Evolutionary conservation across 352 stramenopile genomes (phyloP), one percentile per base, ranked within the genome.

Genomic region (Phytophthora pini): DNA sequence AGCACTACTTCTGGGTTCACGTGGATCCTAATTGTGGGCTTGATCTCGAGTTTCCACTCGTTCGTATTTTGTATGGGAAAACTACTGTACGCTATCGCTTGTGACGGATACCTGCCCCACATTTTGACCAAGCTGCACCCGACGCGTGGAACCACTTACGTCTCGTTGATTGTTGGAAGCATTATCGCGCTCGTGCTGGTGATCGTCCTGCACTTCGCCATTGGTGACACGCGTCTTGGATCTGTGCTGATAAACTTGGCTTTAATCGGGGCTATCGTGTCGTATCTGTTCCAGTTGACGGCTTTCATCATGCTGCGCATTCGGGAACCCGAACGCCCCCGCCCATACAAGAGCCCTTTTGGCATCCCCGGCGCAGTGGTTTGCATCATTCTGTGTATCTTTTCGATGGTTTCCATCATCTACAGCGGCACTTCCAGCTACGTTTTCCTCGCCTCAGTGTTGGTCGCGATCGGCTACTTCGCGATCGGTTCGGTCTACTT

Each of bases 51-150:
- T 49, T 89, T 89, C 64, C 80, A 89, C 71, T 89, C 80, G 66
- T 89, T 89, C 72, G 82, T 89, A 24, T 89, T 82, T 58, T 89
- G 80, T 65, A 89, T 89, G 80, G 76, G 80, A 27, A 80, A 81
- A 32, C 52, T 89, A 49, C 65, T 89, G 9, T 84, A 72, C 59
- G 80, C 80, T 31, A 89, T 89, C 45, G 80, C 80, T 9, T 79
- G 78, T 43, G 80, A 89, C 45, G 80, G 80, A n/a, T 89, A 74
- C 61, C 67, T 89, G 24, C 80, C 80, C 7, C 49, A 68, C 10
- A 49, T 82, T 10, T 55, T 89, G 26, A 87, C 79, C 44, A 84
- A 83, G 56, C 32, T 82, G 32, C 74, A 83, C 58, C 76, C 80
- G 20, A 79, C 66, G 4, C 73, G 64, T 8, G 71, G 69, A 41